These are phyloP conservation scores for Paspalum notatum DNA, from an alignment of 176 grass and related monocot species.

Conservation along the genomic window DNA sequence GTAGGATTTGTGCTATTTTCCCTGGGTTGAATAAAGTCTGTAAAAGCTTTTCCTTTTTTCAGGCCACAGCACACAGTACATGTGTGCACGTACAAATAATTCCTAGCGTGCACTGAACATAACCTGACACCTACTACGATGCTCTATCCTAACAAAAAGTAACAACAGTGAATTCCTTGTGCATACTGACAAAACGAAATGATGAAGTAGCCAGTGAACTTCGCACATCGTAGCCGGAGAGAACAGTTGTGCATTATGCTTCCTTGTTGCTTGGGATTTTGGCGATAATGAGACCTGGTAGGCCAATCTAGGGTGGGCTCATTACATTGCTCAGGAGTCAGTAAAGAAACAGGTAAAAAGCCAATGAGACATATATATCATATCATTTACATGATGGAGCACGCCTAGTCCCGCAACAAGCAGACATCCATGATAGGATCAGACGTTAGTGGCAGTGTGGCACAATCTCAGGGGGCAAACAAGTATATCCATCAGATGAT, in stretches of 20 bases:
- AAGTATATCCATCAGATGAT: not conserved
- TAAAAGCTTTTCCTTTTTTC: not conserved
- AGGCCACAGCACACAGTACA: not conserved
- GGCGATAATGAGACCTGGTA: slow-evolving; percentile 26
- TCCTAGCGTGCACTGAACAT: not conserved
- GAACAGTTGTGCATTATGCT: not conserved
- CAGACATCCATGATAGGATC: slow-evolving; percentile 18
- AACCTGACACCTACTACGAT: not conserved
- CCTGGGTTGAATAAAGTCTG: not conserved
- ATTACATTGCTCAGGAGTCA: slow-evolving; percentile 6
- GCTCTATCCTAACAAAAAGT: not conserved
- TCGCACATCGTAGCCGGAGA: not conserved
- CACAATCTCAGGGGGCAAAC: not conserved
- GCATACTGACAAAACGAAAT: slow-evolving; percentile 19
- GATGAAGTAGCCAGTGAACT: slow-evolving; percentile 17
- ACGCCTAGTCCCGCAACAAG: slow-evolving; percentile 9
- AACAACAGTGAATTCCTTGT: not conserved
- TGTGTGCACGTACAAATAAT: not conserved
- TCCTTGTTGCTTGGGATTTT: not conserved
- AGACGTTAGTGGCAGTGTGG: not conserved
- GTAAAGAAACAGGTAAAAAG: slow-evolving; percentile 16
- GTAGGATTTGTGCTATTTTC: not conserved
- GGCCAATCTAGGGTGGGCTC: slow-evolving; percentile 20
- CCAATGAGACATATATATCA: not conserved
- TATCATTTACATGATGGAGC: slow-evolving; percentile 9